phyloP scores from a whole-genome alignment of 2,329 filamentous ascomycete genomes.

The Xylogone sp. region DNA sequence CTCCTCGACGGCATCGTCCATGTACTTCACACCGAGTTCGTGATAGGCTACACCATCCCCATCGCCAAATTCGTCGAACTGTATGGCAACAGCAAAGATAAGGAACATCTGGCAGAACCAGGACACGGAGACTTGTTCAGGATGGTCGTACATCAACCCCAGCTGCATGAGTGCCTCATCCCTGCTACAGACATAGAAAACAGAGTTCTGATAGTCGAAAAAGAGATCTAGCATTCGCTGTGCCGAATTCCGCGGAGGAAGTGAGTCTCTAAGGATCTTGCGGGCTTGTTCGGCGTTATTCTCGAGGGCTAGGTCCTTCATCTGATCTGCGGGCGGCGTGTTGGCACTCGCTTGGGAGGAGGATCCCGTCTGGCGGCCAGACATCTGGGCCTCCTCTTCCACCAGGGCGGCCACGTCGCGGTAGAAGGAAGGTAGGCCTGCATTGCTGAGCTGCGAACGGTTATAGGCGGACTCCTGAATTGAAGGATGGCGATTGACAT shows the following conservation, averaged over 20 bases:
- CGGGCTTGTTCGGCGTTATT: slow-evolving; percentile 8
- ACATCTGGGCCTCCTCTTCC: slow-evolving; percentile 1
- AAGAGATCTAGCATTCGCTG: slow-evolving; percentile 9
- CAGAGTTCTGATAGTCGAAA: slow-evolving; percentile 12
- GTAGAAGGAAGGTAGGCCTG: slow-evolving; percentile 8
- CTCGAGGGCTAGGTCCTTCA: slow-evolving; percentile 9
- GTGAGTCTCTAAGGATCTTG: slow-evolving; percentile 10
- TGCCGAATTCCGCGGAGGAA: slow-evolving; percentile 10
- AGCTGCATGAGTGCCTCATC: slow-evolving; percentile 8
- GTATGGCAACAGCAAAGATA: slow-evolving; percentile 11
- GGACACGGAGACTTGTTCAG: slow-evolving; percentile 8
- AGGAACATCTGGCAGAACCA: slow-evolving; percentile 15
- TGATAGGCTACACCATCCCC: slow-evolving; percentile 9
- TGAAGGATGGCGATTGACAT: not conserved
- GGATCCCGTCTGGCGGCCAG: slow-evolving; percentile 2
- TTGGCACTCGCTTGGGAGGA: slow-evolving; percentile 1
- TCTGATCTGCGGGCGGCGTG: not conserved
- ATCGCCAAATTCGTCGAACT: slow-evolving; percentile 13
- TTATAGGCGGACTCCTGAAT: slow-evolving; percentile 3
- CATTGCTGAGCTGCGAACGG: slow-evolving; percentile 7
- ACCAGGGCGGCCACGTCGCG: slow-evolving; percentile 8
- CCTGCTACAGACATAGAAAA: slow-evolving; percentile 11
- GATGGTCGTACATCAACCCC: slow-evolving; percentile 10
- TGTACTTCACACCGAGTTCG: slow-evolving; percentile 10
- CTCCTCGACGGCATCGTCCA: slow-evolving; percentile 13